Evolutionary conservation across 148 eudicot species (phyloP), one percentile per base, ranked within the genome.

Genomic region (Chenopodium formosanum): DNA sequence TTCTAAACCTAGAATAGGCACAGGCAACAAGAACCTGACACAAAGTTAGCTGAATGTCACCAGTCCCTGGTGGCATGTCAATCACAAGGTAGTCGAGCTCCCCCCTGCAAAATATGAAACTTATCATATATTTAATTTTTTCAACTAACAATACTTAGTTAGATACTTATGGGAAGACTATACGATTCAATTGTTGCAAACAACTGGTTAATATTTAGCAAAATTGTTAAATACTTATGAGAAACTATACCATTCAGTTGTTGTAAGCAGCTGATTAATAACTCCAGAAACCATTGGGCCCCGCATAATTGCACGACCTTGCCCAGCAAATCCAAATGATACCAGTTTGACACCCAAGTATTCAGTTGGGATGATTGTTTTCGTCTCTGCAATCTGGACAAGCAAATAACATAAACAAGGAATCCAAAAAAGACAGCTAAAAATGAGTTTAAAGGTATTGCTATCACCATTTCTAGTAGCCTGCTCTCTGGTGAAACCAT

Each of bases 241-340:
- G 44, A 74, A n/a, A 23, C 53, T 37, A 85, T 56, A 97, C 99
- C 99, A 97, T 78, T 97, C 98, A 44, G 98, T 85, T 23, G 98
- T 94, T 79, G 98, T 97, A 81, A 97, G 95, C 66, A 97, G 86
- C 85, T 97, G 99, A 80, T 92, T 83, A 81, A 97, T 97, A 79
- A 97, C 99, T 71, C 99, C 99, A 78, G 99, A 97, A 73, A 97
- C 99, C 99, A 97, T 97, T 6, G 99, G 99, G n/a, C 98, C 99
- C 78, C 99, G 91, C 99, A 97, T 97, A 68, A 94, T 91, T 78
- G 99, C 99, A 81, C 98, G 98, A 40, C 99, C 99, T 94, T 94
- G 97, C 76, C 99, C 98, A 78, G 99, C 98, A 94, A 94, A 97
- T 86, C 99, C 99, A 88, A 97, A 97, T 60, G 98, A 97, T 63